A percentile compares a stretch with the other conserved stretches of the same genome.
Conservation (phyloP, 331 rosid species). For the Prunus yedoensis region DNA sequence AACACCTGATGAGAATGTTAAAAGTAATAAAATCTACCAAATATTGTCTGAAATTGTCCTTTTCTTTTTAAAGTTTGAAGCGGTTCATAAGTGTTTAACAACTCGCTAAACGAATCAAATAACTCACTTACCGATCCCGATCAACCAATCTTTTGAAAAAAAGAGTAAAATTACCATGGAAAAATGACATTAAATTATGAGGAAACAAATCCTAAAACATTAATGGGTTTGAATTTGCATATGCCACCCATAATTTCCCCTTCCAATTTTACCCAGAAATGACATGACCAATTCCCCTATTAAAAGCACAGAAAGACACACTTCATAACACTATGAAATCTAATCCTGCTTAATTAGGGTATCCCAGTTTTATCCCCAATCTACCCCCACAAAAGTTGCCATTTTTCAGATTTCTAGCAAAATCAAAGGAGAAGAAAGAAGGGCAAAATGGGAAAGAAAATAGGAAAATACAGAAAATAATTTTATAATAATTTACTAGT, state of each 20-base stretch:
- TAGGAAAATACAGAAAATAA: background rate
- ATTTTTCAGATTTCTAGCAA: background rate
- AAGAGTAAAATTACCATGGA: background rate
- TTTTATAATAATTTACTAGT: background rate
- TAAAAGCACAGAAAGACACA: background rate
- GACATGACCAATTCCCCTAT: background rate
- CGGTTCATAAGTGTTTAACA: background rate
- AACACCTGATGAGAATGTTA: background rate
- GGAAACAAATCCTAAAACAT: background rate
- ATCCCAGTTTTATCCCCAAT: background rate
- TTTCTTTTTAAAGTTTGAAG: background rate
- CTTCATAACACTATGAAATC: background rate
- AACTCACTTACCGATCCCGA: background rate
- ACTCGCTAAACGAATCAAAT: background rate
- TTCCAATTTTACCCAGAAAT: background rate
- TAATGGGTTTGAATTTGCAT: background rate
- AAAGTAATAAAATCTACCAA: too few species aligned
- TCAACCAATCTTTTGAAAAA: background rate
- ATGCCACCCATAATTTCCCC: background rate
- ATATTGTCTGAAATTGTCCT: too few species aligned
- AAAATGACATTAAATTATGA: background rate
- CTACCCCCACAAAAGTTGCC: slow-evolving; percentile 5
- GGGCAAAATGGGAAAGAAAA: background rate
- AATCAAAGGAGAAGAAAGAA: background rate
- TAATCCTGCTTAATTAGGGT: background rate